Base-by-base conservation (phyloP, 1,139 yeast species). In the Candida sojae region DNA sequence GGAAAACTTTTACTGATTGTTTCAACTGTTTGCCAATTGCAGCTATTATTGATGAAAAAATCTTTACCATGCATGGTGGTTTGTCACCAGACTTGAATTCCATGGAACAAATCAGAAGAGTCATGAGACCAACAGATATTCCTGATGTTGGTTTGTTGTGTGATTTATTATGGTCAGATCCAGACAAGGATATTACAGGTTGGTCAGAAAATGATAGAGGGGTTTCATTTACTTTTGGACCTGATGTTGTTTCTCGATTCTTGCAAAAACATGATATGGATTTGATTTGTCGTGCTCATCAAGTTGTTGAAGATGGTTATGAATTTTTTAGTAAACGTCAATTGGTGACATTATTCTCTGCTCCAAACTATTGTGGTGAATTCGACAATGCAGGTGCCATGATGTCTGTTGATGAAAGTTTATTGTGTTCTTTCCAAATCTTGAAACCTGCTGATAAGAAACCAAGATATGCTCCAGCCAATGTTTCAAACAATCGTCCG, bases 141-240 rank as follows among this genome's bases (percentile, higher is more conserved):
- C 98, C 99, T 46, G 98, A 93, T 70, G 95, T 89, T 54, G 97
- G 99, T 30, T 80, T 93, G 63, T 79, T 93, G 59, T 92, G 97
- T 75, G 99, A 93, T 71, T 80, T 93, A 67, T 80, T 92, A 61
- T 93, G 99, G 99, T 88, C 97, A 5, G 99, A 93, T 69, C 99
- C 99, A 31, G 98, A 92, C 71, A 90, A 92, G 71, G 97, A 91
- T 70, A 90, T 92, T 59, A 90, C 95, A 40, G 98, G 97, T 12
- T 93, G 98, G 98, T 86, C 95, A 55, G 98, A 93, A 72, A 93
- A 93, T 68, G 98, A 93, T 71, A 86, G 98, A 71, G 98, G 98
- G 63, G 97, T 93, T 49, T 90, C 97, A 11, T 93, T 90, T 70
- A 91, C 97, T 17, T 93, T 93, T 73, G 98, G 98, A 12, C 97